Evolutionary conservation across 1,284 basidiomycete genomes (phyloP).

Genomic region (Flammula alnicola): DNA sequence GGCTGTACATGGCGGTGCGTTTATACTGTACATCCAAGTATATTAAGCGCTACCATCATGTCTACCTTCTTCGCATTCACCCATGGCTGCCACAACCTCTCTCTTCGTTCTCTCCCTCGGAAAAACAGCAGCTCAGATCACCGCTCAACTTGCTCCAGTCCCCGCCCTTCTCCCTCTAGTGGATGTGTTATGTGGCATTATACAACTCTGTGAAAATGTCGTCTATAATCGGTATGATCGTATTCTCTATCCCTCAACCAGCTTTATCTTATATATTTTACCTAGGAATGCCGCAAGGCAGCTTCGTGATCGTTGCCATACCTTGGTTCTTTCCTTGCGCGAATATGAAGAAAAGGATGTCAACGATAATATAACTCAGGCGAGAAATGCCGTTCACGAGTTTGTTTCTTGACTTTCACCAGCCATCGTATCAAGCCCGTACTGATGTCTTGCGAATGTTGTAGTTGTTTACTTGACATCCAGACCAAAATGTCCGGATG

Average conservation of each 20-base stretch:
- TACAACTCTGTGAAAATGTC: constrained; percentile 52
- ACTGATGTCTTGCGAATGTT: neutral
- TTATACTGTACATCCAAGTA: too few relatives aligned
- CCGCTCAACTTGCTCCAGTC: constrained; percentile 51
- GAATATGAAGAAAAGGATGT: constrained; percentile 30
- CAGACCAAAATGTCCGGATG: constrained; percentile 44
- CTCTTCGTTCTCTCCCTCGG: constrained; percentile 29
- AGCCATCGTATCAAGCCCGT: neutral
- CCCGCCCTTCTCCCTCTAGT: constrained; percentile 50
- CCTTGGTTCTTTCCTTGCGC: constrained; percentile 37
- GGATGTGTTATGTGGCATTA: constrained; percentile 43
- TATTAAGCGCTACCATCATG: too few relatives aligned
- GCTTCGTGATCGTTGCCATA: constrained; percentile 48
- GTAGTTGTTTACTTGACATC: constrained; percentile 44
- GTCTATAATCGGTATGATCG: constrained; percentile 43
- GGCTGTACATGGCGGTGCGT: too few relatives aligned
- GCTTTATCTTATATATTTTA: constrained; percentile 7
- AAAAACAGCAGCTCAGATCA: constrained; percentile 43
- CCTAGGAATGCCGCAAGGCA: constrained; percentile 44
- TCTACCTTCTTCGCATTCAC: too few relatives aligned
- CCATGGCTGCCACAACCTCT: too few relatives aligned
- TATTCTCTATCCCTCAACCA: neutral
- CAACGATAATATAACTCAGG: constrained; percentile 28
- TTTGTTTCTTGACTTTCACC: constrained; percentile 26
- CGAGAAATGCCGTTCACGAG: constrained; percentile 31